phyloP scores from a whole-genome alignment of 805 yeast species.

The Kuraishia hungarica region DNA sequence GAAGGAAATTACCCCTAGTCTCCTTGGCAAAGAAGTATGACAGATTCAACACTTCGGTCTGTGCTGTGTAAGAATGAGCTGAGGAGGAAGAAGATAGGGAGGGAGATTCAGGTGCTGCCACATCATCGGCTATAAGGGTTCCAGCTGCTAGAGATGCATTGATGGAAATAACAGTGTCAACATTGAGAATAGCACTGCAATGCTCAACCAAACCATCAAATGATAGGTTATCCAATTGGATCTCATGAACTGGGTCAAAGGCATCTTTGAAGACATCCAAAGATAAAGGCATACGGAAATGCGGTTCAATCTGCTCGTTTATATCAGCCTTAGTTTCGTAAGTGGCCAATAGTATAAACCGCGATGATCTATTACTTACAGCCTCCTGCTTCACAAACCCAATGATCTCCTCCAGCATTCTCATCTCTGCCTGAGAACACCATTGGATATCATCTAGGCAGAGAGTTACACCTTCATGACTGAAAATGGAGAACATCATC shows the following conservation, averaged over 20 bases:
- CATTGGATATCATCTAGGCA: slow-evolving; percentile 39
- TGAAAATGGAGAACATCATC: slow-evolving; percentile 30
- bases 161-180: not conserved
- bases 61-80: not conserved
- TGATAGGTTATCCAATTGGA: not conserved
- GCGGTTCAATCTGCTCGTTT: slow-evolving; percentile 2
- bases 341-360: slow-evolving; percentile 3
- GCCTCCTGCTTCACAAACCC: slow-evolving; percentile 10
- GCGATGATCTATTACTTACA: slow-evolving; percentile 1
- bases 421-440: slow-evolving; percentile 26
- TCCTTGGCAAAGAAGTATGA: not conserved
- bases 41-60: not conserved
- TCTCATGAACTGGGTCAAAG: not conserved
- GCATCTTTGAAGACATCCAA: slow-evolving; percentile 1
- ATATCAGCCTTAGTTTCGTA: not conserved
- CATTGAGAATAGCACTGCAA: not conserved
- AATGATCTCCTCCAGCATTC: slow-evolving; percentile 21
- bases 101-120: not conserved
- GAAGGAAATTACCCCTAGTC: not conserved
- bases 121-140: not conserved
- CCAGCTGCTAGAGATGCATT: not conserved
- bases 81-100: too few species aligned
- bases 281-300: not conserved
- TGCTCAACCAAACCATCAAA: not conserved
- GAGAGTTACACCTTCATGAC: slow-evolving; percentile 32